Percentiles rank a stretch among this genome's conserved stretches.
Conservation (phyloP, 345 rosid genomes). For the Cardiospermum halicacabum region DNA sequence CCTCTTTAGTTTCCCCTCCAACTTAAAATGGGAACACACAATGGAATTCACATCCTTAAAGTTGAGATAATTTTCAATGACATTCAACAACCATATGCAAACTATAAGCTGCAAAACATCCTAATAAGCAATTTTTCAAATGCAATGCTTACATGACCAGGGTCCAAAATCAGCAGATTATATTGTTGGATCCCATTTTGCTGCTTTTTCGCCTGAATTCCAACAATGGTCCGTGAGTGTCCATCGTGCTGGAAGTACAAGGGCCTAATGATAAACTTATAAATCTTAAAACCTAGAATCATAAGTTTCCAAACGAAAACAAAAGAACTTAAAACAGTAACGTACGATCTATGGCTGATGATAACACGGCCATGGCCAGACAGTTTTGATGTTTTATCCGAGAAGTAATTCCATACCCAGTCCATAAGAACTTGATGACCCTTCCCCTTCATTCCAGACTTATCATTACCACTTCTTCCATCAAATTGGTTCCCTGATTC, state of each 20-base stretch:
- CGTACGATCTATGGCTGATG: constrained; percentile 47
- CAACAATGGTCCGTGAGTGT: constrained; percentile 73
- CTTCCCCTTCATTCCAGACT: constrained; percentile 19
- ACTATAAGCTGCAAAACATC: constrained; percentile 2
- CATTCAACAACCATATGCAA: neutral
- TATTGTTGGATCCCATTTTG: constrained; percentile 35
- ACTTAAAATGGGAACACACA: neutral
- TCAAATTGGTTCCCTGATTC: constrained; percentile 11
- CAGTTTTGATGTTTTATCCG: constrained; percentile 31
- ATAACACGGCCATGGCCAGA: constrained; percentile 29
- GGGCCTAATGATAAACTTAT: constrained; percentile 43
- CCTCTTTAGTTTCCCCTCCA: neutral
- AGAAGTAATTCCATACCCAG: constrained; percentile 84
- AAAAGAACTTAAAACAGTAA: constrained; percentile 12
- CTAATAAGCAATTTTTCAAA: neutral
- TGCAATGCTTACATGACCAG: constrained; percentile 51
- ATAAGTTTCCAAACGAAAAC: neutral
- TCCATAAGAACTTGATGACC: constrained; percentile 49
- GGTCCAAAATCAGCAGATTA: constrained; percentile 69
- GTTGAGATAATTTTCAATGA: neutral
- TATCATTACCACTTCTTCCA: constrained; percentile 1
- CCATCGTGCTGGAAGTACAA: constrained; percentile 87
- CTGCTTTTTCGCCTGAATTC: constrained; percentile 55
- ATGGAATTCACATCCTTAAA: neutral
- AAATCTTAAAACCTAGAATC: constrained; percentile 13